Evolutionary conservation across 768 basidiomycete genomes (phyloP), one percentile per base, ranked within the genome.

Genomic region (Leccinum rimulosum): DNA sequence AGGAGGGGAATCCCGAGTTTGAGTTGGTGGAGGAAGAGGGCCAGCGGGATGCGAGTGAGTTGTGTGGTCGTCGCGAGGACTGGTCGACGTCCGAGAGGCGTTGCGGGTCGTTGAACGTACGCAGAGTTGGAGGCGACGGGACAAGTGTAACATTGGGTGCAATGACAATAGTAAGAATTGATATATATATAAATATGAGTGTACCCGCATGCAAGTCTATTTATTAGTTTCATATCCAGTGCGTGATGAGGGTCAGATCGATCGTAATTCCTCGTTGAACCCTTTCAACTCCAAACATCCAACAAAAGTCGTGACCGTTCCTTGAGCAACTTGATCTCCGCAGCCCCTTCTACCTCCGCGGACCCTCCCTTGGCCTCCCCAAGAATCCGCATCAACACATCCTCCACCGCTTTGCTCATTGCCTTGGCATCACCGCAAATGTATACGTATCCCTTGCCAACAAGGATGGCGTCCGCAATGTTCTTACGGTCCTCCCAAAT

Each of bases 351-450:
- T 5, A 91, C 88, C 66, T 90, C 89, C 1, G 84, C 87, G 19
- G 81, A 85, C 22, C 95, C 97, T 40, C 93, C 94, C 80, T 97
- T 98, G 6, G 93, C 94, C 73, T 95, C 91, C 11, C 90, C 97
- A 19, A 99, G 81, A 63, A 94, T 88, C 62, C 78, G 80, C 58
- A 87, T 87, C 45, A 99, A 78, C 49, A 86, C 83, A 64, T 96
- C 93, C 75, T 99, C 97, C 22, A 99, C 97, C 47, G 89, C 84
- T 74, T 93, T 95, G 74, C 88, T 88, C 97, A 99, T 99, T 74
- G 82, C 84, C 82, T 93, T 96, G 56, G 95, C 95, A 67, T 98
- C 95, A 68, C 95, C 95, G 66, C 95, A 98, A 62, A 98, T 92
- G 75, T 98, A 98, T 3, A 97, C 83, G 73, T 95, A 96, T n/a